Base-by-base conservation (phyloP, 805 yeast genomes). In the Kodamaea restingae region DNA sequence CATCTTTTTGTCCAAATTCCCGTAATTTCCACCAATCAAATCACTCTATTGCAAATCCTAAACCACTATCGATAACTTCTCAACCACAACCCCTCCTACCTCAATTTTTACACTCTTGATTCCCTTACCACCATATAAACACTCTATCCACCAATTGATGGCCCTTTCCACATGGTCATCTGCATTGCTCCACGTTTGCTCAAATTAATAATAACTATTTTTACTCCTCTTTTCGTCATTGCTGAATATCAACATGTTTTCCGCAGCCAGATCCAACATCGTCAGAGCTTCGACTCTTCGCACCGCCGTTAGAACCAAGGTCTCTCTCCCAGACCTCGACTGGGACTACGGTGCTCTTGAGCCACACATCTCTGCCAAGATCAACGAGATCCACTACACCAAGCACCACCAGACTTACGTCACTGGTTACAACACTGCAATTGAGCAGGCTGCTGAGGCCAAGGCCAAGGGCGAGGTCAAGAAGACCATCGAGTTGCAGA, bases 371-470 rank as follows among this genome's bases (percentile, higher is more conserved):
- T 79, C 93, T 29, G 95, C 88, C 32, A 79, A 85, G 59, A 88
- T 88, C 67, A 88, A 86, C 65, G 93, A 84, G 63, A 48, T 81
- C 38, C 96, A 88, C 69, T 84, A 88, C 76, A 74, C 80, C 49
- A 88, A 88, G 73, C 96, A 88, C 66, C 96, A 88, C 63, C 93
- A 86, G 67, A 85, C 96, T 24, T 88, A 88, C 56, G 95, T 87
- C 50, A 84, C 75, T 58, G 90, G 93, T 35, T 85, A 78, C 70
- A 88, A 88, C 69, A 64, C 80, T 18, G 88, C 93, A 17, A 61
- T 76, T 49, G 95, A 84, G 63, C 81, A 86, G 65, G 71, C 79
- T 38, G 75, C 75, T 9, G 84, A 77, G 51, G 88, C 95, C 35
- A 56, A 75, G 44, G 63, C 66, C 28, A 69, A 70, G 39, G 76